Conservation (phyloP, 2,329 filamentous ascomycete genomes). For the Epichloe sp. region DNA sequence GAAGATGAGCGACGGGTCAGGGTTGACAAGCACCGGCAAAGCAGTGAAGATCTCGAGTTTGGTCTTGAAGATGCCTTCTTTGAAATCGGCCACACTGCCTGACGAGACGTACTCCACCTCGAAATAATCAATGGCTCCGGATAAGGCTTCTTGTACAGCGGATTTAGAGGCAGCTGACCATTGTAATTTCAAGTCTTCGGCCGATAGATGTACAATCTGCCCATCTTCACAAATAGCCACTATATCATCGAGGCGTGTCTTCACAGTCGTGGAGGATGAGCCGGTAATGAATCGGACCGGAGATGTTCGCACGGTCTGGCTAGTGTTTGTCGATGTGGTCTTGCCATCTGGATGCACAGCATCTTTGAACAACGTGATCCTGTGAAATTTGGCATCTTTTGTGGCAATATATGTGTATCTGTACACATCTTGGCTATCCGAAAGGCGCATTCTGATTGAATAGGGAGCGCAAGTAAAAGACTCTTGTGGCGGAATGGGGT, state of each 20-base stretch:
- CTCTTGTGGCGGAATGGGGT: slow-evolving; percentile 52
- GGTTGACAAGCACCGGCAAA: slow-evolving; percentile 33
- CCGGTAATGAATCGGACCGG: slow-evolving; percentile 23
- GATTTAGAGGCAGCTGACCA: slow-evolving; percentile 23
- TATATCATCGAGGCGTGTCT: slow-evolving; percentile 24
- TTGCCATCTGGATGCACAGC: slow-evolving; percentile 36
- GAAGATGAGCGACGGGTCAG: slow-evolving; percentile 39
- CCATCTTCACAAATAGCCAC: slow-evolving; percentile 48
- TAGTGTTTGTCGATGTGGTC: slow-evolving; percentile 36
- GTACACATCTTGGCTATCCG: slow-evolving; percentile 33
- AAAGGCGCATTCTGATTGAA: slow-evolving; percentile 40
- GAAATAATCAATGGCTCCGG: slow-evolving; percentile 22
- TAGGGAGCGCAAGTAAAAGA: slow-evolving; percentile 48
- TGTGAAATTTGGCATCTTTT: slow-evolving; percentile 30
- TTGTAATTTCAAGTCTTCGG: slow-evolving; percentile 29
- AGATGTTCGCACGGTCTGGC: slow-evolving; percentile 28
- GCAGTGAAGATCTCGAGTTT: slow-evolving; percentile 38
- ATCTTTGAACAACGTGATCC: slow-evolving; percentile 48
- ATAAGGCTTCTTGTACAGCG: slow-evolving; percentile 21
- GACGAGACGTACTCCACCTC: slow-evolving; percentile 37
- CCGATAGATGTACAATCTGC: slow-evolving; percentile 45
- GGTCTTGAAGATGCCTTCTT: slow-evolving; percentile 42
- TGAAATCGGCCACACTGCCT: slow-evolving; percentile 32
- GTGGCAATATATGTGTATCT: slow-evolving; percentile 51
- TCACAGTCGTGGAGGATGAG: slow-evolving; percentile 14